Percentiles rank a stretch among this genome's conserved stretches.
Evolutionary conservation across 371 early-diverging fungal species (phyloP).

Genomic region (Quaeritorhiza haematococci): DNA sequence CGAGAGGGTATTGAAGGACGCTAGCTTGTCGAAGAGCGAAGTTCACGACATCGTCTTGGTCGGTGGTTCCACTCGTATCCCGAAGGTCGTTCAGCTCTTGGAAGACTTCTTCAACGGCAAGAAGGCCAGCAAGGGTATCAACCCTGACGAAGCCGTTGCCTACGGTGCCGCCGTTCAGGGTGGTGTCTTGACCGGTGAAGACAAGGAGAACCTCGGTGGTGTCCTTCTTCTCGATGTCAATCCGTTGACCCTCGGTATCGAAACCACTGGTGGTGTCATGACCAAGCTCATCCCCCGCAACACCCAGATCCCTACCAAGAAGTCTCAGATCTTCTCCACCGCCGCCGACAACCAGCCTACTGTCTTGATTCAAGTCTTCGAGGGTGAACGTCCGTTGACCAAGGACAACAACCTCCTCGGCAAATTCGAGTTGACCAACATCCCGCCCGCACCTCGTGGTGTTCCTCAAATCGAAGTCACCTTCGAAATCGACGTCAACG

Average conservation of each 20-base stretch:
- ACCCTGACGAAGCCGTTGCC: constrained; percentile 96
- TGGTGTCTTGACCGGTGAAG: constrained; percentile 67
- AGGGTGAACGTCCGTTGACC: constrained; percentile 89
- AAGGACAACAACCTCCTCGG: constrained; percentile 90
- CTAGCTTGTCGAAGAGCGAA: constrained; percentile 59
- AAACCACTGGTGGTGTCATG: constrained; percentile 82
- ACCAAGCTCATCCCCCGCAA: constrained; percentile 75
- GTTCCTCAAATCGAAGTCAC: constrained; percentile 73
- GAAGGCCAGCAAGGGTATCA: constrained; percentile 68
- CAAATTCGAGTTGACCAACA: constrained; percentile 80
- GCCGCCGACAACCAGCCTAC: constrained; percentile 90
- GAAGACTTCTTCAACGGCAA: constrained; percentile 84
- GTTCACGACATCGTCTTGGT: constrained; percentile 89
- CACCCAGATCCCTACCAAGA: constrained; percentile 87
- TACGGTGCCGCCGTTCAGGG: constrained; percentile 98
- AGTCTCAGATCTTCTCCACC: constrained; percentile 90
- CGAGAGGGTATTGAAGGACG: constrained; percentile 66
- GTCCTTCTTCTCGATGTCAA: constrained; percentile 83
- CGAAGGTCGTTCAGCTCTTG: constrained; percentile 87
- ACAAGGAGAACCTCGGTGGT: constrained; percentile 61
- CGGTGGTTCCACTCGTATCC: constrained; percentile 98
- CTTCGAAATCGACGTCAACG: constrained; percentile 68
- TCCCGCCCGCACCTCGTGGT: constrained; percentile 87
- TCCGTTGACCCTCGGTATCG: constrained; percentile 89
- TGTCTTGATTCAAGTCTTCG: constrained; percentile 88